Evolutionary conservation across 441 rosid species (phyloP), one percentile per base, ranked within the genome.

Genomic region (Corymbia citriodora): DNA sequence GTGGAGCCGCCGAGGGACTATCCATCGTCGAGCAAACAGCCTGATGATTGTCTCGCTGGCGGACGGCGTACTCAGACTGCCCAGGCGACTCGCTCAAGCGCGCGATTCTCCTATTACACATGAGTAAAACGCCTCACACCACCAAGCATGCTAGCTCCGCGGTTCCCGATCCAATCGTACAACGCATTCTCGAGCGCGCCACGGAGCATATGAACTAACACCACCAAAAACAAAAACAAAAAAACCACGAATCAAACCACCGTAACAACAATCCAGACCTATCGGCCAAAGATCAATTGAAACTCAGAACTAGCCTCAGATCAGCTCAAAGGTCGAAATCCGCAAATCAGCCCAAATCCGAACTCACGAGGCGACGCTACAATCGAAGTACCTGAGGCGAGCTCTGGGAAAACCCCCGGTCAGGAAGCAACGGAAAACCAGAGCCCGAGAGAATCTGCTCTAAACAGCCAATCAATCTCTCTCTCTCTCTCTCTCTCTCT

Each of bases 21-120:
- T 96, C 99, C 99, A 98, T 98, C 87, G 16, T 17, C 52, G 87
- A 90, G 90, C 70, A 87, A 88, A 90, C 91, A 83, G 89, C 90
- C 90, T 88, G 94, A 74, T 87, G 61, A 91, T 87, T 89, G 55
- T 88, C 68, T 49, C 82, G 93, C 88, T 89, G 92, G 81, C 88
- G 87, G 92, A 93, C 55, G 90, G 89, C 61, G 33, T 45, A 82
- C 89, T 68, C 90, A 89, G 89, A 83, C 92, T 91, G 89, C 68
- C 33, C 50, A 23, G 29, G 63, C 87, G 89, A 90, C 55, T 52
- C 68, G 23, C 90, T 91, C 93, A 93, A 91, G 90, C 90, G 88
- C 48, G 89, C 93, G 57, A 92, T 74, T 89, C 88, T 90, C 91
- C 94, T 93, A 92, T 95, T 94, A 93, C 97, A 95, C 95, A 94